A percentile compares a stretch with the other conserved stretches of the same genome.
These are phyloP conservation scores for Seiridium unicorne DNA, from an alignment of 2,329 filamentous ascomycete species.

Conservation along the genomic window DNA sequence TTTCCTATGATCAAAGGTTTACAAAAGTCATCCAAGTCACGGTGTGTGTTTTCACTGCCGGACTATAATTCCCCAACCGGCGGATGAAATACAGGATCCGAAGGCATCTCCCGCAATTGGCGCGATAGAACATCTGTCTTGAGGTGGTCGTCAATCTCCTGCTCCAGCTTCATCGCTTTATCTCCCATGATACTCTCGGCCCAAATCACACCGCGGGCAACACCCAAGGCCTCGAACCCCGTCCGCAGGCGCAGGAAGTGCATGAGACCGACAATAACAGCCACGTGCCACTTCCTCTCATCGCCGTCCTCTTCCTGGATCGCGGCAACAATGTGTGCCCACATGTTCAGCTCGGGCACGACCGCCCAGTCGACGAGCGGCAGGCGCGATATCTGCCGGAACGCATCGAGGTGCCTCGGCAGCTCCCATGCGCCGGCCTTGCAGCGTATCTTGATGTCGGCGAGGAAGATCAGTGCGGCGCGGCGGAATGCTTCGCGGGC, in stretches of 20 bases:
- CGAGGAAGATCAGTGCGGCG: slow-evolving; percentile 23
- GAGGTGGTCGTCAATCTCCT: slow-evolving; percentile 16
- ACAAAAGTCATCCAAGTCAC: no score
- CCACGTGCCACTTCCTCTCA: slow-evolving; percentile 20
- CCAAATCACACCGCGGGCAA: slow-evolving; percentile 25
- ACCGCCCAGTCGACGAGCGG: slow-evolving; percentile 22
- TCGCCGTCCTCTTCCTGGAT: slow-evolving; percentile 20
- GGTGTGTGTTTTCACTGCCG: no score
- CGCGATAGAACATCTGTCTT: neutral
- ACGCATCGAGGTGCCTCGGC: slow-evolving; percentile 21
- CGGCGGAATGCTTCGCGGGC: slow-evolving; percentile 24
- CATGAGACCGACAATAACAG: slow-evolving; percentile 23
- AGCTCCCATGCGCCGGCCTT: slow-evolving; percentile 19
- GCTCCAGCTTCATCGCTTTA: slow-evolving; percentile 15
- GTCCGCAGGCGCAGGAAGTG: slow-evolving; percentile 16
- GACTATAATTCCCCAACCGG: no score
- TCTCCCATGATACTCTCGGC: slow-evolving; percentile 20
- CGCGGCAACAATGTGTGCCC: slow-evolving; percentile 24
- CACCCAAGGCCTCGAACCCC: slow-evolving; percentile 16
- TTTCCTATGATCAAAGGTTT: no score
- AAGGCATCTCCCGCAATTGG: no score
- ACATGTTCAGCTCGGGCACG: slow-evolving; percentile 27
- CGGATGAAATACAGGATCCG: no score
- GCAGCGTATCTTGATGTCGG: slow-evolving; percentile 19
- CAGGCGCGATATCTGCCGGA: slow-evolving; percentile 23